A percentile compares a stretch with the other conserved stretches of the same genome.
phyloP scores from a whole-genome alignment of 139 green algal genomes.

The Ulvella scutata region DNA sequence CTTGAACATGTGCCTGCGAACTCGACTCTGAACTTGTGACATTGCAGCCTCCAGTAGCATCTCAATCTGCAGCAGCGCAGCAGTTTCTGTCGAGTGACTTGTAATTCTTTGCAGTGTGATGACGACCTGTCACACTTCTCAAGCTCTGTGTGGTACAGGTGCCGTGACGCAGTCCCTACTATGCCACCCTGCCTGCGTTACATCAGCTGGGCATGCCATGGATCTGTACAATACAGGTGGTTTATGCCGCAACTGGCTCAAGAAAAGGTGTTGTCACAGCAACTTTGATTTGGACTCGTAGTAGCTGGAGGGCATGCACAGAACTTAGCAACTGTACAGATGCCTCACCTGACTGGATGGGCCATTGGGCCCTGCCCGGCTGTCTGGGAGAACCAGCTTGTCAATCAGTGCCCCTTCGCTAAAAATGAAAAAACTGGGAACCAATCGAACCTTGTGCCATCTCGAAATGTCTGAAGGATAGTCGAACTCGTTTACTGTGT shows the following conservation, averaged over 20 bases:
- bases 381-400: background rate
- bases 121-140: background rate
- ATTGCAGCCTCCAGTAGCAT: background rate
- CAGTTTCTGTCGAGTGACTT: background rate
- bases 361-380: background rate
- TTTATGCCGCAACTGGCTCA: background rate
- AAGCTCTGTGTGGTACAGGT: background rate
- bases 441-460: conserved; percentile 9
- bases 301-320: no score
- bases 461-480: conserved; percentile 9
- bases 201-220: background rate
- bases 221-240: background rate
- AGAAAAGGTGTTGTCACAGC: no score
- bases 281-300: no score
- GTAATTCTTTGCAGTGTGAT: no score
- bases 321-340: no score
- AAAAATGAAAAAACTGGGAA: conserved; percentile 24
- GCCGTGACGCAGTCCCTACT: background rate
- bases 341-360: background rate
- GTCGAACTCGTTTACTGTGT: conserved; percentile 21
- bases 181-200: background rate
- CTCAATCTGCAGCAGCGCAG: background rate
- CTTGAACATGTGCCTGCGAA: background rate
- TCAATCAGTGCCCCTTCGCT: conserved; percentile 14
- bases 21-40: background rate